Base-by-base conservation (phyloP, 1,284 basidiomycete species). In the Meira miltonrushii region DNA sequence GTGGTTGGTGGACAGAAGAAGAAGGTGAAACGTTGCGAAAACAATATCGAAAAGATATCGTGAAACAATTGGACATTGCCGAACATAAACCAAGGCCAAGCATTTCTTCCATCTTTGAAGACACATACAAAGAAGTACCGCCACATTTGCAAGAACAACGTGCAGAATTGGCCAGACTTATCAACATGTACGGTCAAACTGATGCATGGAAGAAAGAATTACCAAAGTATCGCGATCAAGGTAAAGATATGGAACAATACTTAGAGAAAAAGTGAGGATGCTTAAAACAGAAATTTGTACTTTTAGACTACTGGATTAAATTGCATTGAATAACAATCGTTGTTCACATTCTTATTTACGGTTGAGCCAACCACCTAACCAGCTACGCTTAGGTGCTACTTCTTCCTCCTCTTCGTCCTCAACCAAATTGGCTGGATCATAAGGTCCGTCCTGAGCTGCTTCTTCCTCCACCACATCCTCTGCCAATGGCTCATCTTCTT, bases 181-280 rank as follows among this genome's bases (percentile, higher is more conserved):
- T 95, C 59, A 85, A 83, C 76, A 94, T 93, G 79, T 95, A 95
- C 69, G 90, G 90, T 0, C 74, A 84, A 21, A 82, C 82, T 1
- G 92, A 88, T 85, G 87, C 87, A 69, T 96, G 90, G 90, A 83
- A 82, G 73, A 84, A 83, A 55, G 91, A 92, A 79, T 79, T 92
- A 53, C 84, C 84, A 68, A 88, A 87, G 79, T 92, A 90, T 77
- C 88, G 85, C 72, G 87, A 88, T 57, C 84, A 85, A 55, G 89
- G 88, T 8, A 83, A 86, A 78, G 89, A 89, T 66, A 80, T 89
- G 60, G 19, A 17, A 13, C 28, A n/a, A n/a, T 53, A 23, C 38
- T 13, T n/a, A 19, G n/a, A 17, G 37, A 39, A 19, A 53, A 15
- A 53, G n/a, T 7, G 25, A 53, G n/a, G 39, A 53, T 12, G 23